These are phyloP conservation scores for Tephrocybe sp. DNA, from an alignment of 768 basidiomycete species.

Conservation along the genomic window DNA sequence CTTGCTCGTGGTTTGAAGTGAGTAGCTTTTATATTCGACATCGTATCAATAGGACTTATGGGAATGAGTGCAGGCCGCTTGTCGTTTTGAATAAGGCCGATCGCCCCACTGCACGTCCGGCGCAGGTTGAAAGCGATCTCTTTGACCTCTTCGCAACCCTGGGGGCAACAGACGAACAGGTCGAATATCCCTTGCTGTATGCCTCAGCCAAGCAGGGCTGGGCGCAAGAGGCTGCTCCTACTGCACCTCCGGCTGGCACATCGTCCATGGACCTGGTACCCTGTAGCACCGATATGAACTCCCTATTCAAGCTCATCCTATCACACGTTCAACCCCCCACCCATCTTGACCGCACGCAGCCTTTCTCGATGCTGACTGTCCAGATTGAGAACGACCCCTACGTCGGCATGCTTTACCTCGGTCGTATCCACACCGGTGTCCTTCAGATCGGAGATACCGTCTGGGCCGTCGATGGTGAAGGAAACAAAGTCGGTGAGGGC, in stretches of 20 bases:
- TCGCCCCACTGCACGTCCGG: slow-evolving; percentile 40
- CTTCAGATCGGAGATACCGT: slow-evolving; percentile 40
- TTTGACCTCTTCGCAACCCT: slow-evolving; percentile 53
- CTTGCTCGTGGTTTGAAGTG: slow-evolving; percentile 41
- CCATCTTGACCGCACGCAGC: slow-evolving; percentile 34
- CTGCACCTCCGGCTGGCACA: slow-evolving; percentile 13
- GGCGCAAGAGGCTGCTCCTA: slow-evolving; percentile 33
- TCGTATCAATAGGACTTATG: background rate
- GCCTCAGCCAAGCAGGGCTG: slow-evolving; percentile 52
- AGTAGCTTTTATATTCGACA: slow-evolving; percentile 9
- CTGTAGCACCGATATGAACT: slow-evolving; percentile 33
- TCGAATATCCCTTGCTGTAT: slow-evolving; percentile 51
- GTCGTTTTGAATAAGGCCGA: slow-evolving; percentile 56
- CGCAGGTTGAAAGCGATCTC: slow-evolving; percentile 48
- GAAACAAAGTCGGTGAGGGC: slow-evolving; percentile 48
- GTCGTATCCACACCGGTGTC: slow-evolving; percentile 42
- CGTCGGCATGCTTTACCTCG: slow-evolving; percentile 48
- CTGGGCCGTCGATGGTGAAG: slow-evolving; percentile 37
- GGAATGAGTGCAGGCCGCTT: slow-evolving; percentile 31
- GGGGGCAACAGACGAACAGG: slow-evolving; percentile 50
- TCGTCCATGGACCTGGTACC: slow-evolving; percentile 7
- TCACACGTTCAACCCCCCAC: slow-evolving; percentile 41
- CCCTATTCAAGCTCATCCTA: slow-evolving; percentile 47
- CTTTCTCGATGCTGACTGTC: slow-evolving; percentile 53
- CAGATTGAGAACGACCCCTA: slow-evolving; percentile 53